Percentiles rank a stretch among this genome's conserved stretches.
Evolutionary conservation across 148 eudicot genomes (phyloP).

Genomic region (Rhododendron molle): DNA sequence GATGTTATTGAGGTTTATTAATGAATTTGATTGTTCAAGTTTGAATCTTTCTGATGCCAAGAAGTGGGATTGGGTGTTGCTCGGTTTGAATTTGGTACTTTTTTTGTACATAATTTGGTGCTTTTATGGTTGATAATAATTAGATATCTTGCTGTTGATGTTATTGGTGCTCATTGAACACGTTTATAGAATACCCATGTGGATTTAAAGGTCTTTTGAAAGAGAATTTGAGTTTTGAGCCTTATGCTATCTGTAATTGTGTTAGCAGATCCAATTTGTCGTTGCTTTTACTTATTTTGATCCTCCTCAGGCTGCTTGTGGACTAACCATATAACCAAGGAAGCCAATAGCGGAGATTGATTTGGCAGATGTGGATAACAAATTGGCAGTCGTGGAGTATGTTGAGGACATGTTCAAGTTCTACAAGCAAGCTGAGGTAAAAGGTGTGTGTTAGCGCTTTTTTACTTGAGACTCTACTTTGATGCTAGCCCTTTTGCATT

Average conservation of each 20-base stretch:
- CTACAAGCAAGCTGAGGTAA: slow-evolving; percentile 60
- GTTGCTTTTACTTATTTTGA: not conserved
- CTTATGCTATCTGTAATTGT: not conserved
- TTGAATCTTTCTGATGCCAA: not conserved
- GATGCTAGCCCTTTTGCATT: too few relatives aligned
- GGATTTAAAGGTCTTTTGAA: not conserved
- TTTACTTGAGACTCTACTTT: too few relatives aligned
- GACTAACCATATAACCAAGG: slow-evolving; percentile 32
- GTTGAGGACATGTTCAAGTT: slow-evolving; percentile 77
- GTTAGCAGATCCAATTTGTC: not conserved
- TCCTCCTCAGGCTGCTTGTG: slow-evolving; percentile 54
- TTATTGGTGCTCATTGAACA: slow-evolving; percentile 1
- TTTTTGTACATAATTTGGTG: not conserved
- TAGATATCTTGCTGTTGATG: not conserved
- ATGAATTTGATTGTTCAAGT: not conserved
- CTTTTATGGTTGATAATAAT: not conserved
- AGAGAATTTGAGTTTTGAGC: not conserved
- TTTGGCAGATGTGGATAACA: slow-evolving; percentile 55
- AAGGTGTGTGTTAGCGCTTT: too few relatives aligned
- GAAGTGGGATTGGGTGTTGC: not conserved
- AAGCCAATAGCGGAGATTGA: slow-evolving; percentile 54
- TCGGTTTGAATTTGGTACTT: not conserved
- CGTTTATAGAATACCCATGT: not conserved
- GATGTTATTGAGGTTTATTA: not conserved
- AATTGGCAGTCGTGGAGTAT: slow-evolving; percentile 78